Evolutionary conservation across 2,329 filamentous ascomycete genomes (phyloP).

Genomic region (Arachnomyces sp.): DNA sequence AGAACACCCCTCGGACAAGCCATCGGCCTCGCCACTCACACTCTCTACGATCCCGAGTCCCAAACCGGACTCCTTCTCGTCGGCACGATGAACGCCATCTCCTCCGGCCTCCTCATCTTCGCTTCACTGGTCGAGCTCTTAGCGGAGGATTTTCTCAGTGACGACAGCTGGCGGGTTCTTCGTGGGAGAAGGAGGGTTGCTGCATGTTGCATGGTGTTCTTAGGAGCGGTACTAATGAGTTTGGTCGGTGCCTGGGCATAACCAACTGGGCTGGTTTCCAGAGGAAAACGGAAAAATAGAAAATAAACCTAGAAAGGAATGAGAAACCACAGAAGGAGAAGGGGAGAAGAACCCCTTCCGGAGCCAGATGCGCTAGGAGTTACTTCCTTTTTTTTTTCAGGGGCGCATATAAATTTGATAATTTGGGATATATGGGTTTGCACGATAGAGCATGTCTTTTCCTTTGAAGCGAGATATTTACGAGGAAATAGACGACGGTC

Average conservation of each 20-base stretch:
- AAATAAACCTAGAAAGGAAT: background rate
- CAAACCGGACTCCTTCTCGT: constrained; percentile 67
- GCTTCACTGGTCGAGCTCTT: constrained; percentile 71
- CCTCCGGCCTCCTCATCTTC: constrained; percentile 67
- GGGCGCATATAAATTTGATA: no score
- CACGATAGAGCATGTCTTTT: no score
- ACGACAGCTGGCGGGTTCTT: constrained; percentile 64
- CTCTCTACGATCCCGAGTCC: constrained; percentile 65
- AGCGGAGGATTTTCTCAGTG: constrained; percentile 69
- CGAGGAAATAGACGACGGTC: no score
- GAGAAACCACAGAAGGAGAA: background rate
- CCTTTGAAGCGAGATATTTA: no score
- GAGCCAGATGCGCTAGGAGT: no score
- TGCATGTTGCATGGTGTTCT: constrained; percentile 57
- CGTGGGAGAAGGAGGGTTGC: constrained; percentile 54
- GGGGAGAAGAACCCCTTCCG: background rate
- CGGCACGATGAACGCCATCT: constrained; percentile 76
- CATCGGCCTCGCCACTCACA: constrained; percentile 67
- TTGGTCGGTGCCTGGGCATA: constrained; percentile 65
- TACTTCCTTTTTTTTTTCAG: no score
- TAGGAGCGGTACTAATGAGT: constrained; percentile 62
- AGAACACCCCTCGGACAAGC: constrained; percentile 72
- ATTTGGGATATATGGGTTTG: no score
- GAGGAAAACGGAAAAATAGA: background rate
- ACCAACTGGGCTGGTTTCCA: constrained; percentile 7